A percentile compares a stretch with the other conserved stretches of the same genome.
phyloP scores from a whole-genome alignment of 257 asterid genomes.

The Ligustrum vulgare region DNA sequence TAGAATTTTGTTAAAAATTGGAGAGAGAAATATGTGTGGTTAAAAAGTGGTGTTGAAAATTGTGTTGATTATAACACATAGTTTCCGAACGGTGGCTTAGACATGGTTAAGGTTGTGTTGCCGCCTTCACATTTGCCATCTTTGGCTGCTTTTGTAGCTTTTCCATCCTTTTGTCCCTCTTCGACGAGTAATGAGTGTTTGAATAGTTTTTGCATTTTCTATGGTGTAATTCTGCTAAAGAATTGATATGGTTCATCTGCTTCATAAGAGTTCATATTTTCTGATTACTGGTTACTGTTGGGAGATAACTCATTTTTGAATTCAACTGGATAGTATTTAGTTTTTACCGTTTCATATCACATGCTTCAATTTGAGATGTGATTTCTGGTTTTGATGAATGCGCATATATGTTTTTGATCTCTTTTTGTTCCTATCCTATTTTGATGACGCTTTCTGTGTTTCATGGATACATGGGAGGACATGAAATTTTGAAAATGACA shows the following conservation, averaged over 20 bases:
- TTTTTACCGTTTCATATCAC: neutral
- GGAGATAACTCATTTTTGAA: neutral
- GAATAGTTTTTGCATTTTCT: constrained; percentile 16
- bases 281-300: neutral
- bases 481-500: neutral
- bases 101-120: constrained; percentile 8
- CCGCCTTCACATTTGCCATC: neutral
- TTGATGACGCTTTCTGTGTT: constrained; percentile 16
- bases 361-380: neutral
- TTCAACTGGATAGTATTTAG: neutral
- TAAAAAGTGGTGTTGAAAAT: too few species aligned
- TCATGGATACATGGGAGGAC: neutral
- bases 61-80: too few species aligned
- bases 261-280: too few species aligned
- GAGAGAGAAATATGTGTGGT: too few species aligned
- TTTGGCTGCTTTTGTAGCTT: neutral
- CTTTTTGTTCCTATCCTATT: neutral
- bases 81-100: too few species aligned
- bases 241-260: neutral
- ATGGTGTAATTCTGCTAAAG: neutral
- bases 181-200: constrained; percentile 4
- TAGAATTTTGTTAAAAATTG: too few species aligned
- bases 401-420: neutral
- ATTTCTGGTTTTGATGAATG: neutral
- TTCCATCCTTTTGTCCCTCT: neutral